These are phyloP conservation scores for Yamadazyma jaroonii DNA, from an alignment of 1,139 yeast genomes.

Conservation along the genomic window DNA sequence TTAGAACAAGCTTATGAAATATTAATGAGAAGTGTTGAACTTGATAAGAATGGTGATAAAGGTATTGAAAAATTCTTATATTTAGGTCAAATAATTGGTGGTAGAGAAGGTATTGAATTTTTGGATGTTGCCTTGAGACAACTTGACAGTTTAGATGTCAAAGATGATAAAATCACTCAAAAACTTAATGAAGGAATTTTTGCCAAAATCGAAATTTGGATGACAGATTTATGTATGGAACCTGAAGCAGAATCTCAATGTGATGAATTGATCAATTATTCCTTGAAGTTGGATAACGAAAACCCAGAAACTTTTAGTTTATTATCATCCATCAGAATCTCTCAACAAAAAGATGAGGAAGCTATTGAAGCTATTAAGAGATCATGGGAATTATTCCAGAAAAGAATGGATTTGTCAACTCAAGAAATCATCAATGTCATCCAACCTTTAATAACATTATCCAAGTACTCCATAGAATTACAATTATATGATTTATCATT, in stretches of 20 bases:
- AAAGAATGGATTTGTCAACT: conserved; percentile 35
- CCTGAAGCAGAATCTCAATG: conserved; percentile 82
- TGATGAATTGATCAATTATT: conserved; percentile 64
- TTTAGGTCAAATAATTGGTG: conserved; percentile 89
- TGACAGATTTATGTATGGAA: conserved; percentile 98
- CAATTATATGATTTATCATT: conserved; percentile 66
- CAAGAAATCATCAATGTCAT: conserved; percentile 60
- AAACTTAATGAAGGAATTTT: conserved; percentile 74
- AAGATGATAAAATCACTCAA: conserved; percentile 26
- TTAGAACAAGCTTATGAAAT: conserved; percentile 74
- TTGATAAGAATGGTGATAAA: conserved; percentile 62
- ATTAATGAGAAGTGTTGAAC: conserved; percentile 58
- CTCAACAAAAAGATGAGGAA: conserved; percentile 75
- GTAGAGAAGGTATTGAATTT: conserved; percentile 66
- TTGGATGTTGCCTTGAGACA: conserved; percentile 62
- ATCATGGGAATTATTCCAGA: conserved; percentile 70
- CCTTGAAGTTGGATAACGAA: conserved; percentile 55
- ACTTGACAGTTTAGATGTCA: conserved; percentile 34
- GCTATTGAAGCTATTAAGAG: conserved; percentile 67
- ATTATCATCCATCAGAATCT: conserved; percentile 83
- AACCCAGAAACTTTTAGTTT: conserved; percentile 83
- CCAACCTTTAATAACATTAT: conserved; percentile 66
- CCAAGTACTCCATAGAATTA: conserved; percentile 75
- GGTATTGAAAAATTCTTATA: conserved; percentile 85
- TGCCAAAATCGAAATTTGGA: conserved; percentile 93